These are phyloP conservation scores for Mycena rosella DNA, from an alignment of 768 basidiomycete genomes.

Conservation along the genomic window DNA sequence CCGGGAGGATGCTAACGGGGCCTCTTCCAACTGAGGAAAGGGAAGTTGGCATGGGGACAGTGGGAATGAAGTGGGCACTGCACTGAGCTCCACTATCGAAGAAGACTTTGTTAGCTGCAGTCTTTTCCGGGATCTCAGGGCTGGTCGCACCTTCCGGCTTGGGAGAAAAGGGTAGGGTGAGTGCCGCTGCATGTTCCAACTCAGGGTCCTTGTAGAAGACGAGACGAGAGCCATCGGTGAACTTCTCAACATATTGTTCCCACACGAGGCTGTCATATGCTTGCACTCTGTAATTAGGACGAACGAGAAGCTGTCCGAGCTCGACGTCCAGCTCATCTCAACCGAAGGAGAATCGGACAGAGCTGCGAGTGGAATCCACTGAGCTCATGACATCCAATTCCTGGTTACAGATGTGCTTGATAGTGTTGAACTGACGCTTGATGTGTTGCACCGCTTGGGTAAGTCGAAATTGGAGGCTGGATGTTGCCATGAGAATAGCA, in stretches of 20 bases:
- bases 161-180: neutral
- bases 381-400: neutral
- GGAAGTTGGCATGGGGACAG: constrained; percentile 3
- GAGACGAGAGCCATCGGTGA: no score
- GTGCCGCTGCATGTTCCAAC: no score
- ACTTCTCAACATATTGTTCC: neutral
- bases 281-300: neutral
- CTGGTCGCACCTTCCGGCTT: neutral
- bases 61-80: neutral
- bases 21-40: neutral
- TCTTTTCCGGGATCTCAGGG: no score
- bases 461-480: neutral
- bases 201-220: neutral
- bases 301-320: neutral
- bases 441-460: neutral
- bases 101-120: no score
- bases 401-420: neutral
- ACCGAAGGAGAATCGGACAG: constrained; percentile 3
- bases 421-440: neutral
- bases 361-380: constrained; percentile 4
- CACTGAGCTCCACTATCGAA: no score
- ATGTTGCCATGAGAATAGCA: neutral
- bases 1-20: neutral
- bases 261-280: neutral
- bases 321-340: neutral